A percentile compares a stretch with the other conserved stretches of the same genome.
These are phyloP conservation scores for Candida sp. DNA, from an alignment of 1,139 yeast species.

Conservation along the genomic window DNA sequence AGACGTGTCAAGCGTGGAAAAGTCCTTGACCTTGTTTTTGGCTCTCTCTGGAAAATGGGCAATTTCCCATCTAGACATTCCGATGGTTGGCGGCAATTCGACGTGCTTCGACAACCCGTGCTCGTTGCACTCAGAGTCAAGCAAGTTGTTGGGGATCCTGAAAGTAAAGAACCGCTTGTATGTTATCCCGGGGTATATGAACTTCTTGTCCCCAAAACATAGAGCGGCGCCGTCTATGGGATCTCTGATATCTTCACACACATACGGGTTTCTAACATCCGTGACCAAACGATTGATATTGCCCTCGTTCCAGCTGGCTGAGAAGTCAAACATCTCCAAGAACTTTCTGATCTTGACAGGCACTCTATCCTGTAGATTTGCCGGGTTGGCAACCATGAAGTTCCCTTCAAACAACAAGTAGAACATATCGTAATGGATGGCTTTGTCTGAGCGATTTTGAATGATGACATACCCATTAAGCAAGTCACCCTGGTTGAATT, in stretches of 20 bases:
- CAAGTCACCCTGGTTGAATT: conserved; percentile 45
- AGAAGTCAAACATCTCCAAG: conserved; percentile 49
- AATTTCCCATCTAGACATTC: conserved; percentile 24
- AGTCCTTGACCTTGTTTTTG: conserved; percentile 21
- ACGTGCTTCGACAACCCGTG: conserved; percentile 39
- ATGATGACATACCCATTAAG: conserved; percentile 42
- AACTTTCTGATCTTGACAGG: conserved; percentile 19
- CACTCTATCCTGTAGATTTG: conserved; percentile 12
- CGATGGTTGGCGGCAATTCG: conserved; percentile 44
- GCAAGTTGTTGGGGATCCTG: conserved; percentile 40
- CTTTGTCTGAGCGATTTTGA: conserved; percentile 25
- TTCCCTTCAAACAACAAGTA: conserved; percentile 47
- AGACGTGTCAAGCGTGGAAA: conserved; percentile 30
- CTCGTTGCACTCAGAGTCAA: conserved; percentile 42
- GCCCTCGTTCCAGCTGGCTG: conserved; percentile 41
- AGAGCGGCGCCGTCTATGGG: conserved; percentile 31
- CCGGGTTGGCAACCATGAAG: conserved; percentile 19
- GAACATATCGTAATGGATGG: conserved; percentile 45
- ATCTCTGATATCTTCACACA: conserved; percentile 24
- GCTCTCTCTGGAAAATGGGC: conserved; percentile 17
- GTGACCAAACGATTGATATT: conserved; percentile 36
- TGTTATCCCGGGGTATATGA: conserved; percentile 28
- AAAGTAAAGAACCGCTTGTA: conserved; percentile 49
- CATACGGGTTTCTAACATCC: conserved; percentile 22
- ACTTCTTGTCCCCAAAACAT: conserved; percentile 28